Base-by-base conservation (phyloP, 306 rosid species). In the Cicer cuneatum region DNA sequence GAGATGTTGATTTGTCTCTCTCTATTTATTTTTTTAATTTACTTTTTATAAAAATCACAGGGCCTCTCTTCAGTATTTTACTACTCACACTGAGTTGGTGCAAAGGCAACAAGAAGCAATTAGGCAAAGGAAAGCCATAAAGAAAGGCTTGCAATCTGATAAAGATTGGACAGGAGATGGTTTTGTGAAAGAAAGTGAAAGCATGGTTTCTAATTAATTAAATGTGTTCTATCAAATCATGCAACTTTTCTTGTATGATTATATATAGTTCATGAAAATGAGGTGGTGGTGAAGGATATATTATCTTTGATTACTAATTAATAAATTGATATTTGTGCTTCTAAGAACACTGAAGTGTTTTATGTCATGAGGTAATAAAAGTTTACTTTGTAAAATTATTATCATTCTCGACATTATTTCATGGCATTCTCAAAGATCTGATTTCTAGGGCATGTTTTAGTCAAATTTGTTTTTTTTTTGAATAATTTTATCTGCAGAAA, bases 141-240 rank as follows among this genome's bases (percentile, higher is more conserved):
- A 40, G 83, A 88, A 84, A 82, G 99, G 99, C 5, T 85, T 94
- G 86, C 85, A 85, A 14, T 94, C 99, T 29, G 99, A 94, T 70
- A 92, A 87, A 74, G 99, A 94, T 15, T 94, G 99, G 97, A 94
- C 99, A 0, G 99, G 97, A 69, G 99, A 92, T 87, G 97, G 99
- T 64, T 94, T 94, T 83, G 93, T 94, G 39, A 86, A 82, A 35
- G 99, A 94, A 82, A 83, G 80, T 38, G 99, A 94, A 86, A 94
- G 99, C 84, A 94, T 94, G 99, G 96, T 94, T 69, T 94, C 99
- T 13, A 94, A 94, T 80, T 93, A 81, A 86, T 12, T 11, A 12
- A 14, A 51, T 2, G 8, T 14, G 10, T 66, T 11, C 35, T 71
- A 24, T 47, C 46, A 73, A 52, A 49, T 8, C 53, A 41, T 29